Percentiles rank a stretch among this genome's conserved stretches.
Evolutionary conservation across 495 filamentous ascomycete genomes (phyloP).

Genomic region (Penicillium bialowiezense): DNA sequence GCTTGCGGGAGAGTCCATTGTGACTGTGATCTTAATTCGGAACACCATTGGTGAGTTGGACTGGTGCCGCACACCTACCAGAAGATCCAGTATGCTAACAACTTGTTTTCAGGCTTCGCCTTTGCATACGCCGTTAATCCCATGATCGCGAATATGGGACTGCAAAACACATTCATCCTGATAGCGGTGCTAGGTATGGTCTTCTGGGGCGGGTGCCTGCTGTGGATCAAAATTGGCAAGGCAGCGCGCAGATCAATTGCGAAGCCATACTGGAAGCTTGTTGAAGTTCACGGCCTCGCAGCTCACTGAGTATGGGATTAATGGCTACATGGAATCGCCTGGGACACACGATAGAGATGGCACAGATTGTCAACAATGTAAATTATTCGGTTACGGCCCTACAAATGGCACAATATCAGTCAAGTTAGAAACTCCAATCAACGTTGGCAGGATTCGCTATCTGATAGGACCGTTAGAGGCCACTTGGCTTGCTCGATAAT

Average conservation of each 20-base stretch:
- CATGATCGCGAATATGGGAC: neutral
- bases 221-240: constrained; percentile 1
- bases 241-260: neutral
- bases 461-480: no score
- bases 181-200: neutral
- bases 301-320: neutral
- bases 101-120: neutral
- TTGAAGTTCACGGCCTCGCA: neutral
- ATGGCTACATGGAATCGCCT: no score
- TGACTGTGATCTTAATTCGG: constrained; percentile 54
- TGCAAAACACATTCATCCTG: constrained; percentile 3
- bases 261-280: neutral
- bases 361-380: no score
- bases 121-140: constrained; percentile 1
- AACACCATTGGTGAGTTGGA: constrained; percentile 46
- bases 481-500: no score
- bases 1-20: constrained; percentile 50
- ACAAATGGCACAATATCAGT: no score
- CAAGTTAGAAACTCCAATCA: no score
- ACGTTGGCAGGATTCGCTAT: no score
- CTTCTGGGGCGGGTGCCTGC: neutral
- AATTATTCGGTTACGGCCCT: no score
- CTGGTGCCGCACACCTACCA: neutral
- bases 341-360: no score
- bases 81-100: neutral